Conservation (phyloP, 768 basidiomycete genomes). For the Myochromella boudieri region DNA sequence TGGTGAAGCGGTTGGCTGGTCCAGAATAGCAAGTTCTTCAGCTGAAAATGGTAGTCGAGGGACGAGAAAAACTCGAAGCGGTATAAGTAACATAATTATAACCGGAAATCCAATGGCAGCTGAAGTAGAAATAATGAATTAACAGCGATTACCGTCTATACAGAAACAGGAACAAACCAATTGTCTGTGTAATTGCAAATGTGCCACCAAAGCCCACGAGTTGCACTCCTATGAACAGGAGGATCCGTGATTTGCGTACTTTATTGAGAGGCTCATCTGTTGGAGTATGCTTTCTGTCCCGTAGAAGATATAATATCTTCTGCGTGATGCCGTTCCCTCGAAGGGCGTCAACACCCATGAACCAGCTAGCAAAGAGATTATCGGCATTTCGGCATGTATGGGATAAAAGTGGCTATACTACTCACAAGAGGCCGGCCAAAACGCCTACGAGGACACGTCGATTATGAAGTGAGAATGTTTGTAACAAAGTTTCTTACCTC, state of each 20-base stretch:
- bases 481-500: conserved; percentile 38
- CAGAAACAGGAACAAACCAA: conserved; percentile 49
- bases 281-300: conserved; percentile 65
- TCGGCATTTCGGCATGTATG: neutral
- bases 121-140: conserved; percentile 24
- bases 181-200: conserved; percentile 89
- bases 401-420: conserved; percentile 12
- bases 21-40: conserved; percentile 83
- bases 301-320: conserved; percentile 77
- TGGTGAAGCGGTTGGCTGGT: conserved; percentile 86
- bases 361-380: conserved; percentile 58
- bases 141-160: conserved; percentile 23
- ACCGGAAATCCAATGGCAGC: conserved; percentile 92
- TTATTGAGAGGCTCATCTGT: conserved; percentile 66
- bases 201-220: conserved; percentile 84
- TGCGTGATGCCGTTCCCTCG: conserved; percentile 79
- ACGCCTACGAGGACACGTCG: conserved; percentile 43
- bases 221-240: conserved; percentile 73
- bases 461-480: neutral
- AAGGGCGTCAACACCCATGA: conserved; percentile 87
- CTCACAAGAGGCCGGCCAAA: conserved; percentile 84
- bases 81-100: conserved; percentile 82
- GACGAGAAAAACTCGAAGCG: conserved; percentile 68
- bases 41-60: conserved; percentile 73
- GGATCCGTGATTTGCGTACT: conserved; percentile 73